These are phyloP conservation scores for California macrophylla DNA, from an alignment of 441 rosid genomes.

Conservation along the genomic window DNA sequence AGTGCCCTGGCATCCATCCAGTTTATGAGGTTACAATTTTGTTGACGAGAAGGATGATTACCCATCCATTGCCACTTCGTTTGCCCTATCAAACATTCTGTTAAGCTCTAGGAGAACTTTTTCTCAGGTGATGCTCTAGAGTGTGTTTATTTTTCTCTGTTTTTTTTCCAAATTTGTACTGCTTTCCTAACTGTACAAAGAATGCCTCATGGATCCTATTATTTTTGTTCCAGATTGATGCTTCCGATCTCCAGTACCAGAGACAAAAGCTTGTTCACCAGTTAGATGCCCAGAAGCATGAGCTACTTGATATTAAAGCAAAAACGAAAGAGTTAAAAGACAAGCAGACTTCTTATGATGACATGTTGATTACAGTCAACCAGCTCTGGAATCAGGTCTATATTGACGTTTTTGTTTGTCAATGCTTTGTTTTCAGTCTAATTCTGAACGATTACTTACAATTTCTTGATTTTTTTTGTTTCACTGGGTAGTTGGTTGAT, in stretches of 20 bases:
- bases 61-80: not conserved
- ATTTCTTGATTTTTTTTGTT: constrained; percentile 1
- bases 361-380: constrained; percentile 45
- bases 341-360: constrained; percentile 58
- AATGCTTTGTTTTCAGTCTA: not conserved
- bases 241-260: constrained; percentile 65
- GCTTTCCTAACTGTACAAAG: not conserved
- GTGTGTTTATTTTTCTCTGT: not conserved
- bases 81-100: not conserved
- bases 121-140: not conserved
- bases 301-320: constrained; percentile 53
- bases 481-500: constrained; percentile 53
- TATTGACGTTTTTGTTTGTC: not conserved
- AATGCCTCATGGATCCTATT: constrained; percentile 1
- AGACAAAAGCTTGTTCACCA: constrained; percentile 82
- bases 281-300: constrained; percentile 58
- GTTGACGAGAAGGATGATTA: not conserved
- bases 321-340: constrained; percentile 43
- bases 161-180: not conserved
- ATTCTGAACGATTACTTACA: not conserved
- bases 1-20: not conserved
- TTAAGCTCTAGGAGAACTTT: not conserved
- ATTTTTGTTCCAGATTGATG: constrained; percentile 44
- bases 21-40: not conserved
- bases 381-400: constrained; percentile 77